Conservation (phyloP, 176 grass and related monocot species). For the Aegilops tauschii region DNA sequence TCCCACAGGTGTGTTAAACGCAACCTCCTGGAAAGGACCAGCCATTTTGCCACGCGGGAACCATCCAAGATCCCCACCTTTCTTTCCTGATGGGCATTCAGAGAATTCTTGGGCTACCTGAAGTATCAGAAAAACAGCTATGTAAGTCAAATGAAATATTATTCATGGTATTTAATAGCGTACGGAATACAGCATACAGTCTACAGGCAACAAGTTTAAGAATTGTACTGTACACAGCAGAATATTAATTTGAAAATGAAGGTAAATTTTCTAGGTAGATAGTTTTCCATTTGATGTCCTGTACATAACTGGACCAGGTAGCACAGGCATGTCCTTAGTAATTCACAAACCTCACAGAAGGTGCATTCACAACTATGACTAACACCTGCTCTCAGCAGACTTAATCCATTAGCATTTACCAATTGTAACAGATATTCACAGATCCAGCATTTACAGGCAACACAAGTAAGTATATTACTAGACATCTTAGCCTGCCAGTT, state of each 20-base stretch:
- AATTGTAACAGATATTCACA: not conserved
- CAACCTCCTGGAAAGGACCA: conserved; percentile 95
- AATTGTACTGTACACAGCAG: not conserved
- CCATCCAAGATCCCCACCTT: conserved; percentile 99
- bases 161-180: not conserved
- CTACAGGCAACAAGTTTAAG: not conserved
- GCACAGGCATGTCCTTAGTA: not conserved
- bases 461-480: not conserved
- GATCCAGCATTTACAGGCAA: not conserved
- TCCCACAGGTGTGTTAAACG: conserved; percentile 80
- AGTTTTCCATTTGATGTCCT: not conserved
- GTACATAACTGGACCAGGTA: not conserved
- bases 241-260: not conserved
- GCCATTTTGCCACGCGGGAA: conserved; percentile 98
- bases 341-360: not conserved
- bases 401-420: not conserved
- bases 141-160: not conserved
- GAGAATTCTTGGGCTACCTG: conserved; percentile 86
- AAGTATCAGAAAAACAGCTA: not conserved
- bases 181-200: not conserved
- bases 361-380: not conserved
- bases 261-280: not conserved
- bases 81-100: conserved; percentile 94
- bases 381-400: not conserved
- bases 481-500: not conserved